Evolutionary conservation across 331 rosid genomes (phyloP).

Genomic region (Malus hybrid): DNA sequence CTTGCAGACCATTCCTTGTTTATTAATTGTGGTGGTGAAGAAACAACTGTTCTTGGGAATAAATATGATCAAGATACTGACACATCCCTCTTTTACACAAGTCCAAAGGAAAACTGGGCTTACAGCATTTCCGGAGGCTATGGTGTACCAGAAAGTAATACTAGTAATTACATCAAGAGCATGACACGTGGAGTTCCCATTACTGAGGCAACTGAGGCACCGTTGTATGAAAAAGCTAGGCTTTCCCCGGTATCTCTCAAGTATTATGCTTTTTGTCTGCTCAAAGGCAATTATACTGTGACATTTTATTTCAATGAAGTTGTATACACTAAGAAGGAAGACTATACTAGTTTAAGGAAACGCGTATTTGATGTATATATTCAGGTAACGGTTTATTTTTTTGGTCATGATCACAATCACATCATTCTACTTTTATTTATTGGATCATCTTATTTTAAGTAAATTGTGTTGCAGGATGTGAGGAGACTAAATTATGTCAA

Average conservation of each 20-base stretch:
- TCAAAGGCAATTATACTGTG: constrained; percentile 24
- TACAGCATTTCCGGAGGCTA: constrained; percentile 29
- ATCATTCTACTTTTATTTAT: too few relatives aligned
- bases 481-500: background rate
- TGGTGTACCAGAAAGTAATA: background rate
- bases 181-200: background rate
- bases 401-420: too few relatives aligned
- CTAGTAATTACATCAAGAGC: background rate
- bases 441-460: background rate
- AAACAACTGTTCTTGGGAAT: background rate
- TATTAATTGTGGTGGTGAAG: constrained; percentile 35
- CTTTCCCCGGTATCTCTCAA: constrained; percentile 31
- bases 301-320: constrained; percentile 32
- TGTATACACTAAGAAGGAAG: background rate
- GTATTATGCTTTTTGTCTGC: constrained; percentile 26
- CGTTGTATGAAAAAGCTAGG: constrained; percentile 23
- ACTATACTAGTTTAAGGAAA: background rate
- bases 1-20: constrained; percentile 28
- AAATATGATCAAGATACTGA: constrained; percentile 16
- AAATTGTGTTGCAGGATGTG: background rate
- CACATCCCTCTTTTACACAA: background rate
- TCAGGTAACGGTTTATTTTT: background rate
- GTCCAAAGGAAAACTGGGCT: constrained; percentile 23
- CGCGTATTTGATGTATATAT: background rate
- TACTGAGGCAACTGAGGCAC: background rate